Evolutionary conservation across 768 basidiomycete species (phyloP).

Genomic region (Fistulinella prunicolor): DNA sequence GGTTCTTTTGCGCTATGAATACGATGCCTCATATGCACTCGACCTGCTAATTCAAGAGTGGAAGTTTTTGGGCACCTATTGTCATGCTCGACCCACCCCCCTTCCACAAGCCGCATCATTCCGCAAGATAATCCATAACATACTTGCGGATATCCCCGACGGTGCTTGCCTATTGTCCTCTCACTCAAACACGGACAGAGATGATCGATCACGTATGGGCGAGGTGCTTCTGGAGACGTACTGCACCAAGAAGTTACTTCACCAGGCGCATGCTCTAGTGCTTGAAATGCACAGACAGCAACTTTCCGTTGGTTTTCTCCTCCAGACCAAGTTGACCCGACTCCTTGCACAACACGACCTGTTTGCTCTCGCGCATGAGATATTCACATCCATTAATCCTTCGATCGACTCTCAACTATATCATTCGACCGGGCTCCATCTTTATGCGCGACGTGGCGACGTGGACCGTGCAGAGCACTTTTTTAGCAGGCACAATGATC

Average conservation of each 20-base stretch:
- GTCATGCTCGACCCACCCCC: slow-evolving; percentile 4
- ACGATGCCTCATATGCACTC: slow-evolving; percentile 33
- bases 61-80: slow-evolving; percentile 28
- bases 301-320: slow-evolving; percentile 27
- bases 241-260: slow-evolving; percentile 29
- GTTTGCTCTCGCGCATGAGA: slow-evolving; percentile 42
- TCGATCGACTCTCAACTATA: slow-evolving; percentile 16
- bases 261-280: slow-evolving; percentile 41
- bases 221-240: slow-evolving; percentile 43
- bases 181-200: slow-evolving; percentile 22
- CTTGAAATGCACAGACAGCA: slow-evolving; percentile 38
- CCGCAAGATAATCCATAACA: slow-evolving; percentile 23
- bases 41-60: slow-evolving; percentile 42
- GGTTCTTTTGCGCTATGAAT: slow-evolving; percentile 33
- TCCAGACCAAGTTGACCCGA: slow-evolving; percentile 39
- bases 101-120: slow-evolving; percentile 24
- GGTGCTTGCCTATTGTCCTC: slow-evolving; percentile 27
- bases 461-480: slow-evolving; percentile 40
- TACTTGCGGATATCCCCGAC: slow-evolving; percentile 33
- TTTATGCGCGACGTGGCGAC: slow-evolving; percentile 54
- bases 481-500: slow-evolving; percentile 37
- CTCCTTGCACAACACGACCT: slow-evolving; percentile 39
- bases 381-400: slow-evolving; percentile 37
- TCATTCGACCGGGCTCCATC: slow-evolving; percentile 47
- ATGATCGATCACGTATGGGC: slow-evolving; percentile 32